phyloP scores from a whole-genome alignment of 2,329 filamentous ascomycete genomes.

The Balansia obtecta region DNA sequence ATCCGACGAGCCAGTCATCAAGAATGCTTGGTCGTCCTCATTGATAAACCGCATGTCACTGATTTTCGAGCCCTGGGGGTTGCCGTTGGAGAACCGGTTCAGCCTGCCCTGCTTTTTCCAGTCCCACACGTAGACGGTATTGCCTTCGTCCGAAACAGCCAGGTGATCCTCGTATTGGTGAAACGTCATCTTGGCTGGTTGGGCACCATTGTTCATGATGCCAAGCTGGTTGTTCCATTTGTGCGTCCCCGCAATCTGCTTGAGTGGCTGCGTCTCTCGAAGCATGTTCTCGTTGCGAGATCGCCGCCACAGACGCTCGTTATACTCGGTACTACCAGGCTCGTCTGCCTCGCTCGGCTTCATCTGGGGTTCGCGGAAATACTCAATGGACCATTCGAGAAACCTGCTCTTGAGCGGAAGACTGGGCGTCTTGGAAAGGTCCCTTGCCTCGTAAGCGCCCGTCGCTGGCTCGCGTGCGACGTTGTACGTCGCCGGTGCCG shows the following conservation, averaged over 20 bases:
- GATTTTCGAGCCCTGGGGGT: conserved; percentile 80
- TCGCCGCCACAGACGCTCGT: conserved; percentile 83
- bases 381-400: conserved; percentile 91
- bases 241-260: conserved; percentile 72
- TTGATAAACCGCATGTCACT: conserved; percentile 97
- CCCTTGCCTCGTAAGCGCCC: conserved; percentile 55
- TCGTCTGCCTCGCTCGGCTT: conserved; percentile 91
- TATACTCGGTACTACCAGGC: conserved; percentile 91
- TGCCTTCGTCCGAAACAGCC: conserved; percentile 83
- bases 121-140: conserved; percentile 87
- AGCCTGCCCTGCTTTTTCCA: conserved; percentile 68
- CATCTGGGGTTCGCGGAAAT: conserved; percentile 98
- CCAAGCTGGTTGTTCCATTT: conserved; percentile 77
- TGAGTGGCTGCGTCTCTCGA: conserved; percentile 83
- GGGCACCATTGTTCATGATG: conserved; percentile 78
- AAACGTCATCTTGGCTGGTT: conserved; percentile 87
- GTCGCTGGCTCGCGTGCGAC: conserved; percentile 69
- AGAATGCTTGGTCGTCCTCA: conserved; percentile 87
- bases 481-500: conserved; percentile 58
- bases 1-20: conserved; percentile 92
- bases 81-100: conserved; percentile 85
- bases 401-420: conserved; percentile 76
- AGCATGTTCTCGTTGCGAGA: conserved; percentile 89
- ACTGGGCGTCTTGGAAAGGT: conserved; percentile 42
- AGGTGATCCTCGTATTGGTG: conserved; percentile 97